These are phyloP conservation scores for Cryptococcus wingfieldii DNA, from an alignment of 1,284 basidiomycete species.

Conservation along the genomic window DNA sequence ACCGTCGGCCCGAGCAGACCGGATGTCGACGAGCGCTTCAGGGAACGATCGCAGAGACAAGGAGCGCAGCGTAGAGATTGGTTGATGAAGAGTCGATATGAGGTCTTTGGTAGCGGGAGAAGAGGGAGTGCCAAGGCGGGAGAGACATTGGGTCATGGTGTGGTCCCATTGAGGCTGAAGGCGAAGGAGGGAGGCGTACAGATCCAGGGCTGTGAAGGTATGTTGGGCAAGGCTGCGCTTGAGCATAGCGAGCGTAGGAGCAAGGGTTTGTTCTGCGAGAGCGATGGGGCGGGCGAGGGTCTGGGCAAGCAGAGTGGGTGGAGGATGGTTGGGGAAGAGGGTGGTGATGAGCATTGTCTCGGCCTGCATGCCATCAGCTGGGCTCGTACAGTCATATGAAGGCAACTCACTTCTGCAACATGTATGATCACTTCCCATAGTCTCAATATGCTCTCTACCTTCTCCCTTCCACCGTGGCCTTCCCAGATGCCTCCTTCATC, in stretches of 20 bases:
- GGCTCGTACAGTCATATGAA: neutral
- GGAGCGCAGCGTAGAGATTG: constrained; percentile 27
- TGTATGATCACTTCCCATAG: constrained; percentile 38
- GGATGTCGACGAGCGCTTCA: constrained; percentile 45
- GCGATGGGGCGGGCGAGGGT: constrained; percentile 24
- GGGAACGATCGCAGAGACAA: constrained; percentile 45
- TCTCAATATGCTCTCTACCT: constrained; percentile 28
- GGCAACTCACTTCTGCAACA: constrained; percentile 34
- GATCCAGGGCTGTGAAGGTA: constrained; percentile 41
- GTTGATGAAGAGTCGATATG: constrained; percentile 12
- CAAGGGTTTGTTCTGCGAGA: constrained; percentile 25
- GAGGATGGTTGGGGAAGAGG: constrained; percentile 35
- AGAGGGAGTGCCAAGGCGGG: constrained; percentile 15
- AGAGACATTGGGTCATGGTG: constrained; percentile 24
- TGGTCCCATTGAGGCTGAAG: constrained; percentile 32
- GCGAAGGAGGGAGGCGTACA: constrained; percentile 35
- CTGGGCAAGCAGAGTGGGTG: constrained; percentile 24
- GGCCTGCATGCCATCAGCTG: constrained; percentile 19
- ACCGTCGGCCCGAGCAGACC: constrained; percentile 16
- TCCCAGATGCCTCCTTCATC: constrained; percentile 36
- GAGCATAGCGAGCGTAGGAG: constrained; percentile 32
- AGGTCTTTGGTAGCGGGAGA: constrained; percentile 19
- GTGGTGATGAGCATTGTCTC: constrained; percentile 38
- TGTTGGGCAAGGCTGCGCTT: constrained; percentile 37
- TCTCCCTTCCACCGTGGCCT: constrained; percentile 27